Evolutionary conservation across 805 yeast genomes (phyloP), one percentile per base, ranked within the genome.

Genomic region (Saccharomycopsis guyanensis): DNA sequence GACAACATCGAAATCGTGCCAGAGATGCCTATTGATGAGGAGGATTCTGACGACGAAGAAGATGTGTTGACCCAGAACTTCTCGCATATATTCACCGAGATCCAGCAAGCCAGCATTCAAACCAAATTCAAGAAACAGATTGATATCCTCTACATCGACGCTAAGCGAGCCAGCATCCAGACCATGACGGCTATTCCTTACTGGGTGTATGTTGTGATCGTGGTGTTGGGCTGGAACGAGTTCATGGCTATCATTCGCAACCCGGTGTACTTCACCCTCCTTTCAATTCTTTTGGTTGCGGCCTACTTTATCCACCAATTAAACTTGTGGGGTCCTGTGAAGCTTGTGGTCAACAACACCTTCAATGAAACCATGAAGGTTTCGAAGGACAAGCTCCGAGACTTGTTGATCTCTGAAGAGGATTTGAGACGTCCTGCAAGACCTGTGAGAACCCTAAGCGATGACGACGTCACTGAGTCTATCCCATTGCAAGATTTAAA

Each of bases 221-320:
- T 83, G 2, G 78, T 85, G 2, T 68, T 93, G 19, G 98, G 98
- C 7, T 93, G 96, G 96, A 89, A 89, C 62, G 97, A 93, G 69
- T 82, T 93, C 55, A 75, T 88, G 83, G 82, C 93, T 7, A 76
- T 93, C 15, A 59, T 93, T 38, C 75, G 94, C 53, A 89, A 86
- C 59, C 97, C 98, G 43, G 57, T 91, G n/a, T 74, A 84, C 55
- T 78, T 89, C 53, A 70, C 84, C 4, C 60, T 88, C 41, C 56
- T 75, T 1, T 59, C 89, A 38, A 42, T 87, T 8, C 38, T 72
- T 1, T 74, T 74, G 1, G 86, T 84, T 0, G 82, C 76, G 1
- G 59, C 73, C 1, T 86, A 82, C 59, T 73, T 84, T 42, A 72
- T 87, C 49, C 82, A 85, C 59, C 73, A 72, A 47, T 69, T 83